phyloP scores from a whole-genome alignment of 257 asterid genomes.

The Avicennia marina region DNA sequence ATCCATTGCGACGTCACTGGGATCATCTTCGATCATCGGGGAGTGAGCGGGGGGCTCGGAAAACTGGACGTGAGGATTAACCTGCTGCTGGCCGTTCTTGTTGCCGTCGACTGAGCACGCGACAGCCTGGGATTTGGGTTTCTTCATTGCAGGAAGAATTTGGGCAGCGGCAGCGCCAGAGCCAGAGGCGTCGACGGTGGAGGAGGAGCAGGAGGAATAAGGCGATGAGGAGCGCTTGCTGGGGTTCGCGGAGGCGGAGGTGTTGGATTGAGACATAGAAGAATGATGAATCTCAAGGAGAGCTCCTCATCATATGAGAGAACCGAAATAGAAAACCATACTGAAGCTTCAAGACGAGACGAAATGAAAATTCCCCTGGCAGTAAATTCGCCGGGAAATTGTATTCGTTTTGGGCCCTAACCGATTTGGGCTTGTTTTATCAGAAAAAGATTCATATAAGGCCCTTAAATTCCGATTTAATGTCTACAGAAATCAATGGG shows the following conservation, averaged over 20 bases:
- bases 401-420: no score
- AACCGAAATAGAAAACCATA: no score
- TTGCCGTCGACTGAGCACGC: conserved; percentile 43
- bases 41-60: conserved; percentile 33
- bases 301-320: conserved; percentile 38
- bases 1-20: conserved; percentile 43
- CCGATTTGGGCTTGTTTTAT: no score
- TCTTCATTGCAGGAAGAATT: conserved; percentile 54
- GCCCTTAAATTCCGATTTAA: no score
- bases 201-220: conserved; percentile 25
- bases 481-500: no score
- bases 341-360: no score
- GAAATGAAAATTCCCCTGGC: no score
- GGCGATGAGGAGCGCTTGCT: conserved; percentile 39
- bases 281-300: conserved; percentile 33
- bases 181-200: no score
- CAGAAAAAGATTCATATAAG: conserved; percentile 2
- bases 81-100: conserved; percentile 46
- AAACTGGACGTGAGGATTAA: conserved; percentile 42
- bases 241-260: conserved; percentile 24
- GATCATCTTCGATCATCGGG: conserved; percentile 68
- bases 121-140: conserved; percentile 64
- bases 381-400: no score
- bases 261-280: conserved; percentile 57
- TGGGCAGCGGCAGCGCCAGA: conserved; percentile 30